Evolutionary conservation across 1,139 yeast genomes (phyloP), one percentile per base, ranked within the genome.

Genomic region (Taphrina sp.): DNA sequence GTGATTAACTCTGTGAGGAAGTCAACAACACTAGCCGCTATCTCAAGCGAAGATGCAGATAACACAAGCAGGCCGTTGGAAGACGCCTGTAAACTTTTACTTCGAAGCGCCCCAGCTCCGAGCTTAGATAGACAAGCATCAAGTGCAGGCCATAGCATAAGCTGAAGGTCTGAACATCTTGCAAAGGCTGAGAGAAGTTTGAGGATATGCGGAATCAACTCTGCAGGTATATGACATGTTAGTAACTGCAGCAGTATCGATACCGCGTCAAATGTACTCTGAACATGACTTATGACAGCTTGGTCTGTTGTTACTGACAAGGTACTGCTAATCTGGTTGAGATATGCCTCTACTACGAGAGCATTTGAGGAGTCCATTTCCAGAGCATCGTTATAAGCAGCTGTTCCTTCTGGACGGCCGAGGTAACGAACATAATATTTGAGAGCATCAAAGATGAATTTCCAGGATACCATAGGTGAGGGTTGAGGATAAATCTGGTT

Each of bases 371-470:
- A 35, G 22, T 49, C 54, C 10, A 49, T 26, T 24, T 49, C 54
- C 17, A 26, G 29, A 2, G 22, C 16, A 23, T 49, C 54, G 5
- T 33, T 34, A n/a, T 22, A 49, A 3, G 20, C 22, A 20, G 43
- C 20, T 2, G 37, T 16, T 39, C 20, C 41, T 4, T 33, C n/a
- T 7, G 17, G 26, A 22, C 54, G 38, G 5, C 31, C 44, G 8
- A 49, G 34, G 12, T 39, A 41, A 5, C 43, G 45, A 4, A 31
- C 14, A 23, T 49, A 49, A 22, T 49, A 49, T 17, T 35, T 24
- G 38, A 49, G 31, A 22, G 54, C 29, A 17, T 39, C 43, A 31
- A 49, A 49, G 14, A 49, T 33, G 46, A 49, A 49, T 5, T 16
- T 14, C 54, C 54, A 49, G 7, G 54, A 39, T 5, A 31, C 26